Evolutionary conservation across 1,284 basidiomycete species (phyloP).

Genomic region (Pascua sp.): DNA sequence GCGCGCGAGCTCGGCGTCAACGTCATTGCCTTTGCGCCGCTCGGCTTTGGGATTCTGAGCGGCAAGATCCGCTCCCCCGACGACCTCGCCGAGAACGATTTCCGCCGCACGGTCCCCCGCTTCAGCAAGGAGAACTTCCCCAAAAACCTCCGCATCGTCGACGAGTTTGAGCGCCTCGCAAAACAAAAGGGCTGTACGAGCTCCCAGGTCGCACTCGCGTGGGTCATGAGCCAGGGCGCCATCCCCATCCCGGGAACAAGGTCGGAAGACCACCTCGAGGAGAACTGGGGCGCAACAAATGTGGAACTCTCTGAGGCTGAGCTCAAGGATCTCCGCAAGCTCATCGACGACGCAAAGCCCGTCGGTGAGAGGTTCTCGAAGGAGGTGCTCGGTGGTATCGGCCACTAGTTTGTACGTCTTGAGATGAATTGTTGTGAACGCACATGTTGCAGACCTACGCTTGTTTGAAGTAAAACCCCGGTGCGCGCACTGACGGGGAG

Average conservation of each 20-base stretch:
- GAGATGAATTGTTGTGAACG: too few species aligned
- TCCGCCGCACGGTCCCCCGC: slow-evolving; percentile 37
- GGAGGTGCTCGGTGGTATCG: too few species aligned
- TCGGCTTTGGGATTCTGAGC: slow-evolving; percentile 46
- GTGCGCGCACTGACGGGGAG: too few species aligned
- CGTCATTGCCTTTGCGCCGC: slow-evolving; percentile 47
- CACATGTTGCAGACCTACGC: too few species aligned
- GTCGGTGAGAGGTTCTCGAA: slow-evolving; percentile 10
- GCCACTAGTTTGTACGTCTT: too few species aligned
- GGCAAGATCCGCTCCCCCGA: slow-evolving; percentile 22
- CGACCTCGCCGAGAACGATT: slow-evolving; percentile 39
- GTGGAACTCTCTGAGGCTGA: slow-evolving; percentile 37
- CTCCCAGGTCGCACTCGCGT: slow-evolving; percentile 50
- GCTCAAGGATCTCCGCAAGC: slow-evolving; percentile 32
- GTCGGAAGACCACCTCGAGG: slow-evolving; percentile 29
- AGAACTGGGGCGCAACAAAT: slow-evolving; percentile 40
- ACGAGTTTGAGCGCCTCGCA: slow-evolving; percentile 32
- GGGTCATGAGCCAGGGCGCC: slow-evolving; percentile 49
- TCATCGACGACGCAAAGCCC: slow-evolving; percentile 33
- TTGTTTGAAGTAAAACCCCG: too few species aligned
- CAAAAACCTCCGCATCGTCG: slow-evolving; percentile 42
- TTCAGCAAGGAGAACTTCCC: slow-evolving; percentile 41
- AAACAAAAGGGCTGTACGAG: slow-evolving; percentile 42
- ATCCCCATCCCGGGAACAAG: slow-evolving; percentile 50
- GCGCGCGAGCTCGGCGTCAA: slow-evolving; percentile 46